phyloP scores from a whole-genome alignment of 164 flowering plant genomes.

The Umbellularia californica region DNA sequence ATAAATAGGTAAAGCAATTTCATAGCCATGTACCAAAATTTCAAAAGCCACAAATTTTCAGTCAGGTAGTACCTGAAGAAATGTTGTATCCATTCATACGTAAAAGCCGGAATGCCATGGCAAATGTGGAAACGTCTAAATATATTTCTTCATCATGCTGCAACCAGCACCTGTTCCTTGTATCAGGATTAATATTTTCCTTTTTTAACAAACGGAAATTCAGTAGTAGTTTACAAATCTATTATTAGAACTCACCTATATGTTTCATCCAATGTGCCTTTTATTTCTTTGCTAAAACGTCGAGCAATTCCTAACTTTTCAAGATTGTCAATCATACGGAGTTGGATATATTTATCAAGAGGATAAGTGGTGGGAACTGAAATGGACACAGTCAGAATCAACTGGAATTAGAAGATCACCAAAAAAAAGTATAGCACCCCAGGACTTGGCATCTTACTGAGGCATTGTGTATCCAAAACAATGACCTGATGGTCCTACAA shows the following conservation, averaged over 20 bases:
- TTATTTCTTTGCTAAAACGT: constrained; percentile 61
- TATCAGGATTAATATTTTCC: neutral
- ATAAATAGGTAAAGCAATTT: neutral
- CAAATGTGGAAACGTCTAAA: constrained; percentile 44
- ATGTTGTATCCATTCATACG: constrained; percentile 64
- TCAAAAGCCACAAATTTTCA: neutral
- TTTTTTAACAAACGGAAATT: neutral
- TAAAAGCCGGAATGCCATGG: constrained; percentile 71
- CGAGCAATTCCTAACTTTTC: constrained; percentile 65
- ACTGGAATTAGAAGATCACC: neutral
- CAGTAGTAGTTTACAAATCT: neutral
- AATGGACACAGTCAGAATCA: neutral
- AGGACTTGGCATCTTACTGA: no score
- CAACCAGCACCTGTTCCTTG: constrained; percentile 58
- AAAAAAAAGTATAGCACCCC: no score
- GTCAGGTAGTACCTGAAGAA: constrained; percentile 41
- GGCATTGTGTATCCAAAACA: no score
- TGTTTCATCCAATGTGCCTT: constrained; percentile 47
- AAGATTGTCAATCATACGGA: constrained; percentile 59
- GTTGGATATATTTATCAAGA: constrained; percentile 44
- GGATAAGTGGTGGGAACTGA: constrained; percentile 89
- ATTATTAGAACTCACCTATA: constrained; percentile 40
- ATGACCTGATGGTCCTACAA: no score
- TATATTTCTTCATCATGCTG: constrained; percentile 68
- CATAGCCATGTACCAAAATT: neutral